Percentiles rank a stretch among this genome's conserved stretches.
Conservation (phyloP, 352 stramenopile species). For the Globisporangium paddicum region DNA sequence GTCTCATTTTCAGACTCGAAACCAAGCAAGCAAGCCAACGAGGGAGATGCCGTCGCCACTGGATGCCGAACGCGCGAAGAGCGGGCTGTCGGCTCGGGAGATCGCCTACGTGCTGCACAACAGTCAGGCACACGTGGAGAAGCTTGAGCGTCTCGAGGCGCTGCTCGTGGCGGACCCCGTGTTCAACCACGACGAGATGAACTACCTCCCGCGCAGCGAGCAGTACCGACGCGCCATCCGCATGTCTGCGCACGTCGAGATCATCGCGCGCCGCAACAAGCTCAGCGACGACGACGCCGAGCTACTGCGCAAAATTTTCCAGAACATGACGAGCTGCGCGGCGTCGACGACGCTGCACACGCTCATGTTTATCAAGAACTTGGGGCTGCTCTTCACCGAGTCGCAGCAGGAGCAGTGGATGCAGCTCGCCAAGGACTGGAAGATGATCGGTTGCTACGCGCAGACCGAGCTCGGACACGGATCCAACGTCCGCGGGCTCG, state of each 20-base stretch:
- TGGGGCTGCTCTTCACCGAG: conserved; percentile 56
- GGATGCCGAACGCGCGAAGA: conserved; percentile 36
- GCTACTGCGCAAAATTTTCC: conserved; percentile 45
- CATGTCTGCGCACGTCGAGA: conserved; percentile 55
- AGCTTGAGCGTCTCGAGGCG: conserved; percentile 48
- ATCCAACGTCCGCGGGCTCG: conserved; percentile 84
- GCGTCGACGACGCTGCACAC: conserved; percentile 60
- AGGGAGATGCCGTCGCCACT: conserved; percentile 7
- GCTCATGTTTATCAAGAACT: conserved; percentile 70
- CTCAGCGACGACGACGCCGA: conserved; percentile 57
- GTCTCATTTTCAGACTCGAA: conserved; percentile 7
- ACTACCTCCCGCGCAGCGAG: conserved; percentile 62
- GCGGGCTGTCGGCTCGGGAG: conserved; percentile 41
- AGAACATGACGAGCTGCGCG: conserved; percentile 49
- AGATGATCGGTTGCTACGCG: conserved; percentile 81
- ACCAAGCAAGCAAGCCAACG: not conserved
- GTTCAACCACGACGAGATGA: conserved; percentile 59
- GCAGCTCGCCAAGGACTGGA: conserved; percentile 54
- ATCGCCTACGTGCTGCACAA: conserved; percentile 62
- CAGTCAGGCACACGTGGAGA: conserved; percentile 43
- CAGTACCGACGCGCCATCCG: conserved; percentile 52
- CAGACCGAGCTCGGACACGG: conserved; percentile 90
- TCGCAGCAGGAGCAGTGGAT: conserved; percentile 72
- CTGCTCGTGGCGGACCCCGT: conserved; percentile 50
- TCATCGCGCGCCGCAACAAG: conserved; percentile 42